Evolutionary conservation across 2,329 filamentous ascomycete genomes (phyloP).

Genomic region (Pseudocercospora crystallina): DNA sequence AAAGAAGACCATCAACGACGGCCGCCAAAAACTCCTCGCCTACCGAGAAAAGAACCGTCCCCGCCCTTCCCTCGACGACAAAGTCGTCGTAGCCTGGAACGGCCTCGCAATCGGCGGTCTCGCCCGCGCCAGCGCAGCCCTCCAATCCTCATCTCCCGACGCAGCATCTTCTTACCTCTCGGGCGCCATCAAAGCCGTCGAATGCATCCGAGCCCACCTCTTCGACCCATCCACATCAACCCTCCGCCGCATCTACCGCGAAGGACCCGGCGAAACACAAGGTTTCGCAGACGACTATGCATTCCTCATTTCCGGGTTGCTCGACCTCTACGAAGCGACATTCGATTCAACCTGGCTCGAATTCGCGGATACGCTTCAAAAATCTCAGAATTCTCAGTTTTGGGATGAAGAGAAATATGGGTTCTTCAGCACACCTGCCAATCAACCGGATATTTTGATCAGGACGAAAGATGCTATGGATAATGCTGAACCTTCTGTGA

Average conservation of each 20-base stretch:
- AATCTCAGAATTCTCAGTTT: conserved; percentile 73
- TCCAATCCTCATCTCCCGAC: conserved; percentile 60
- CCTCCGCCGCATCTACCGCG: conserved; percentile 73
- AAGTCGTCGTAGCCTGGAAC: conserved; percentile 85
- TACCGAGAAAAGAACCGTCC: conserved; percentile 74
- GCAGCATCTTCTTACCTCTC: conserved; percentile 52
- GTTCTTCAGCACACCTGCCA: conserved; percentile 70
- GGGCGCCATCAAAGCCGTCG: conserved; percentile 66
- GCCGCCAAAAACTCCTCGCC: conserved; percentile 66
- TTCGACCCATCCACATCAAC: conserved; percentile 65
- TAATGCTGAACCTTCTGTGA: conserved; percentile 83
- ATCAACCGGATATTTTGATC: conserved; percentile 70
- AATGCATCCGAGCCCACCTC: conserved; percentile 71
- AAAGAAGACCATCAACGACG: conserved; percentile 63
- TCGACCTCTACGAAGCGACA: conserved; percentile 82
- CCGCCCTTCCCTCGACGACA: conserved; percentile 78
- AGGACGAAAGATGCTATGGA: conserved; percentile 96
- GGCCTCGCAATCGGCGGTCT: conserved; percentile 82
- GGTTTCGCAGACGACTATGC: conserved; percentile 95
- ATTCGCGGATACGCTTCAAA: conserved; percentile 80
- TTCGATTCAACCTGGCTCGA: conserved; percentile 72
- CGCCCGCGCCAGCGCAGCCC: conserved; percentile 68
- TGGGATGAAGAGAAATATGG: conserved; percentile 63
- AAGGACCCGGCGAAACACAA: conserved; percentile 62
- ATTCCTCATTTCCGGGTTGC: conserved; percentile 76